Base-by-base conservation (phyloP, 352 stramenopile genomes). In the Phytophthora lateralis region DNA sequence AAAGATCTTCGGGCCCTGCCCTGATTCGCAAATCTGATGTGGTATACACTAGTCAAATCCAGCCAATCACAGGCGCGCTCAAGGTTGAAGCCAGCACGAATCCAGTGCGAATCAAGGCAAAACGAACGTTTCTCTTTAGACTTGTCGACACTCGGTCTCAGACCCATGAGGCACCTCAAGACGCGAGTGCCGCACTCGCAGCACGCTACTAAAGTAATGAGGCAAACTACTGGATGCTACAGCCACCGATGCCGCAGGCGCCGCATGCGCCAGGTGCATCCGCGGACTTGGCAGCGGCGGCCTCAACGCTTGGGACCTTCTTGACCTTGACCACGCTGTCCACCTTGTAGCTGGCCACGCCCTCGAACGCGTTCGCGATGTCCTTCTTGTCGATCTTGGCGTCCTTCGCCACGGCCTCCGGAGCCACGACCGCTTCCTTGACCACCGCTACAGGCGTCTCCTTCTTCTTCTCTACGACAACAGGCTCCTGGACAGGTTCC, bases 311-410 rank as follows among this genome's bases (percentile, higher is more conserved):
- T 21, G 60, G 41, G 11, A 62, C 21, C 48, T 64, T 75, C 46
- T 70, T 75, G 54, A 55, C 14, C 34, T 63, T 66, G 43, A 43
- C 37, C 39, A 76, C 58, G 47, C 71, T 80, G 48, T 73, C 61
- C n/a, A 55, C 57, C 60, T 73, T 69, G 64, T 80, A 77, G 57
- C 63, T 73, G 39, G 60, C 52, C 27, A 78, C 58, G 15, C 71
- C 71, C 14, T 77, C 65, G 29, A 77, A 74, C 4, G 65, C 64
- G 43, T 77, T 67, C 24, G 60, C 64, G 18, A 71, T 69, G 3
- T 52, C 57, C 42, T 70, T 65, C 35, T 64, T 77, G 15, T 69
- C 57, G 10, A 70, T 48, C 51, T 65, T 68, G 15, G 52, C 32
- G 21, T 60, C 54, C 49, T 66, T 46, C 15, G 63, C 55, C 6